Percentiles rank a stretch among this genome's conserved stretches.
phyloP scores from a whole-genome alignment of 177 flowering plant genomes.

The Tripterygium wilfordii region DNA sequence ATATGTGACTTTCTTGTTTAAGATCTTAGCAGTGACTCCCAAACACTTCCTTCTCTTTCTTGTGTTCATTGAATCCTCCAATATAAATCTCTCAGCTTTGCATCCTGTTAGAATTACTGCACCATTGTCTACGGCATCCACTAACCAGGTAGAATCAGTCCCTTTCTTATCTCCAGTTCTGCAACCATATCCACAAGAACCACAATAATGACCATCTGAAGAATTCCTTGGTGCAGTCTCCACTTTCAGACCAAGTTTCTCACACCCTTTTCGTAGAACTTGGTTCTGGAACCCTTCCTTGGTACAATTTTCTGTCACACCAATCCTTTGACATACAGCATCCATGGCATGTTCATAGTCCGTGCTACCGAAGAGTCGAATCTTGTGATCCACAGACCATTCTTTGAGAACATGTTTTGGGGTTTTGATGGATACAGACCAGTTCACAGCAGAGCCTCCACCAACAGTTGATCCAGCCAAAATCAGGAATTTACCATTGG shows the following conservation, averaged over 20 bases:
- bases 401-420: slow-evolving; percentile 43
- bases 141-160: slow-evolving; percentile 65
- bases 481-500: slow-evolving; percentile 37
- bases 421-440: slow-evolving; percentile 59
- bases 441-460: slow-evolving; percentile 65
- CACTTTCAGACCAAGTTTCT: slow-evolving; percentile 44
- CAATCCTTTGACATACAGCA: slow-evolving; percentile 43
- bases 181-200: slow-evolving; percentile 58
- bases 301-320: slow-evolving; percentile 35
- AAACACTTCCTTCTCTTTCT: slow-evolving; percentile 24
- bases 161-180: slow-evolving; percentile 53
- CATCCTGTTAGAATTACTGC: slow-evolving; percentile 58
- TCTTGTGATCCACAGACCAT: slow-evolving; percentile 41
- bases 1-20: slow-evolving; percentile 20
- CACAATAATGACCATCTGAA: slow-evolving; percentile 50
- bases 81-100: slow-evolving; percentile 42
- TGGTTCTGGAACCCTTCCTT: slow-evolving; percentile 57
- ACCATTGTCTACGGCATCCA: slow-evolving; percentile 47
- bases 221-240: slow-evolving; percentile 42
- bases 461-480: slow-evolving; percentile 63
- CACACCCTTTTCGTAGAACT: slow-evolving; percentile 53
- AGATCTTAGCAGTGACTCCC: slow-evolving; percentile 39
- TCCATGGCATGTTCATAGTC: slow-evolving; percentile 55
- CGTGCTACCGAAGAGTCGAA: slow-evolving; percentile 33
- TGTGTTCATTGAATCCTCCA: slow-evolving; percentile 16